A percentile compares a stretch with the other conserved stretches of the same genome.
Evolutionary conservation across 176 grass and related monocot species (phyloP).

Genomic region (Thalia dealbata): DNA sequence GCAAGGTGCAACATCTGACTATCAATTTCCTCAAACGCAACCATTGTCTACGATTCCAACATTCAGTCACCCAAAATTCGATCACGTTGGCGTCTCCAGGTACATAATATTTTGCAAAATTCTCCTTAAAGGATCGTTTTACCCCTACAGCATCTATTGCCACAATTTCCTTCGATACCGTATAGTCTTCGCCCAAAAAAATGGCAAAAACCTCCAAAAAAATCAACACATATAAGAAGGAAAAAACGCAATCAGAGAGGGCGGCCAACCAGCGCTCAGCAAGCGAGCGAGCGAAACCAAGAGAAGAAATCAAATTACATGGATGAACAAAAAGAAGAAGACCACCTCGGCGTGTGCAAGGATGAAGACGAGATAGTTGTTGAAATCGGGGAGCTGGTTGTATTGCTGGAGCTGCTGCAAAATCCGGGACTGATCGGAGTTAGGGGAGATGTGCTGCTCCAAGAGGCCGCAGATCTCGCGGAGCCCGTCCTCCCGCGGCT

Average conservation of each 20-base stretch:
- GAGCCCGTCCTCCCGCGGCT: constrained; percentile 93
- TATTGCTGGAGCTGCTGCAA: constrained; percentile 91
- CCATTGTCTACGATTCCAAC: neutral
- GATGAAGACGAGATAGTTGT: constrained; percentile 91
- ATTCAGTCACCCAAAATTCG: neutral
- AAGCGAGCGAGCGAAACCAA: neutral
- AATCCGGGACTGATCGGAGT: constrained; percentile 78
- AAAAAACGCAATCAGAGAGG: neutral
- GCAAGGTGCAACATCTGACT: neutral
- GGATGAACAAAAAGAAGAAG: neutral
- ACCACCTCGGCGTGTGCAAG: constrained; percentile 65
- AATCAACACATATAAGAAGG: neutral
- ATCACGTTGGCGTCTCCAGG: neutral
- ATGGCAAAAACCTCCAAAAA: neutral
- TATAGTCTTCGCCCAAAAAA: neutral
- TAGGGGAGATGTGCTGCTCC: constrained; percentile 89
- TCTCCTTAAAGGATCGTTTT: neutral
- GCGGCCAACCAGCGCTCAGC: neutral
- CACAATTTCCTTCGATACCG: neutral
- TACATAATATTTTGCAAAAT: neutral
- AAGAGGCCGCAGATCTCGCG: constrained; percentile 84
- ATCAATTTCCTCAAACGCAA: neutral
- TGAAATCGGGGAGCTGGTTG: constrained; percentile 97
- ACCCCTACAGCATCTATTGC: neutral
- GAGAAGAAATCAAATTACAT: neutral